Base-by-base conservation (phyloP, 108 stramenopile genomes). In the Pseudonitzschia delicatissima region DNA sequence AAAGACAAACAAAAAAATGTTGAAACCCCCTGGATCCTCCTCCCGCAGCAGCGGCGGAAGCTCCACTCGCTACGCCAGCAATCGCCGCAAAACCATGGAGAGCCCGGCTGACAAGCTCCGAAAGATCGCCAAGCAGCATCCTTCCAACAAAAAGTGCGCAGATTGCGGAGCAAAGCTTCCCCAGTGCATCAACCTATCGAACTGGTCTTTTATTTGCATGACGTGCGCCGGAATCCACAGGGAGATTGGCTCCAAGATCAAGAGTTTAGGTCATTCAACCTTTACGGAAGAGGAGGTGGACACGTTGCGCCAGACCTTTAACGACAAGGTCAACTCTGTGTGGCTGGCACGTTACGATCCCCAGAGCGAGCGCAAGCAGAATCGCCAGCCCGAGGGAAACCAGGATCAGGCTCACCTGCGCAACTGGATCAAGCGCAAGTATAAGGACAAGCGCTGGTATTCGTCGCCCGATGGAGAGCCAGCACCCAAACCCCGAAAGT, bases 151-250 rank as follows among this genome's bases (percentile, higher is more conserved):
- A 61, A 64, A 69, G 4, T 93, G 92, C 70, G 85, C 85, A 31
- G 92, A 93, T 69, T 93, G 92, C 53, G 23, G 61, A 25, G 36
- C 88, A 25, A 93, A 88, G 69, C 69, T 88, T 17, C 87, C 92
- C 17, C 80, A 79, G 72, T 85, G 76, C 55, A 84, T 90, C 58
- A 93, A 93, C 65, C 49, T 93, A 57, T 88, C 77, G 0, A 67
- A 83, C 39, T 83, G 85, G 23, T 84, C 84, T 17, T 93, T 90
- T 57, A 73, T 93, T 42, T 93, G 92, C 69, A 78, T 88, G 66
- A 60, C 82, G 17, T 93, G 92, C 35, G 76, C 85, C 20, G 92
- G 92, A 5, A 75, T 92, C 47, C 91, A 87, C 67, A 88, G 92
- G 13, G 92, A 90, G 64, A 77, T 87, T 65, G 86, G 81, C 55